Evolutionary conservation across 2,329 filamentous ascomycete species (phyloP).

Genomic region (Emergomyces pasteurianus): DNA sequence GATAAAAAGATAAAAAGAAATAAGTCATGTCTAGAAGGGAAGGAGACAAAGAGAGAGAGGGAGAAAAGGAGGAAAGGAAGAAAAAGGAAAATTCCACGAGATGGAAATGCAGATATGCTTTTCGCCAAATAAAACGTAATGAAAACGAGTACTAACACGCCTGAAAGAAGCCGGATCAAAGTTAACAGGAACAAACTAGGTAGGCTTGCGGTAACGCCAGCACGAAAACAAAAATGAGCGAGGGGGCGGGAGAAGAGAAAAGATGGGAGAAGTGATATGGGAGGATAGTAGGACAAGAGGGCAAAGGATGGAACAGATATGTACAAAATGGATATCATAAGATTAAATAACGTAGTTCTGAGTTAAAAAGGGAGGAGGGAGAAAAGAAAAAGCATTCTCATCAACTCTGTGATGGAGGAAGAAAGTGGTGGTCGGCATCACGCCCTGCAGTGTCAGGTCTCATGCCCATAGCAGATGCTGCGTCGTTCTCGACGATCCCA

Average conservation of each 20-base stretch:
- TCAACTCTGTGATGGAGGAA: conserved; percentile 1
- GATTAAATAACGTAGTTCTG: not conserved
- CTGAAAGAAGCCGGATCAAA: not conserved
- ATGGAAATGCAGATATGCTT: not conserved
- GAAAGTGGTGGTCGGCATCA: not conserved
- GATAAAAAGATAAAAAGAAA: not conserved
- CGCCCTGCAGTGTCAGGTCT: conserved; percentile 18
- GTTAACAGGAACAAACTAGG: too few relatives aligned
- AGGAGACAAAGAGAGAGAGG: conserved; percentile 1
- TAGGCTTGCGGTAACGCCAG: not conserved
- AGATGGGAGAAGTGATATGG: too few relatives aligned
- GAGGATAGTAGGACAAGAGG: too few relatives aligned
- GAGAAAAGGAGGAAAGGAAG: not conserved
- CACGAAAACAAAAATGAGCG: not conserved
- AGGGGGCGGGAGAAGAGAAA: too few relatives aligned
- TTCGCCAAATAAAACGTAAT: not conserved
- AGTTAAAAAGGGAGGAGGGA: not conserved
- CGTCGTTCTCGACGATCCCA: conserved; percentile 30
- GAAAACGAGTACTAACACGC: not conserved
- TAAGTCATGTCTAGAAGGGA: not conserved
- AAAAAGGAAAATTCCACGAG: not conserved
- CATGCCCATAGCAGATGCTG: conserved; percentile 23
- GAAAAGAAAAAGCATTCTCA: not conserved
- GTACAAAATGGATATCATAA: conserved; percentile 8
- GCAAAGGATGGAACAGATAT: not conserved